These are phyloP conservation scores for Podospora sp. DNA, from an alignment of 495 filamentous ascomycete species.

Conservation along the genomic window DNA sequence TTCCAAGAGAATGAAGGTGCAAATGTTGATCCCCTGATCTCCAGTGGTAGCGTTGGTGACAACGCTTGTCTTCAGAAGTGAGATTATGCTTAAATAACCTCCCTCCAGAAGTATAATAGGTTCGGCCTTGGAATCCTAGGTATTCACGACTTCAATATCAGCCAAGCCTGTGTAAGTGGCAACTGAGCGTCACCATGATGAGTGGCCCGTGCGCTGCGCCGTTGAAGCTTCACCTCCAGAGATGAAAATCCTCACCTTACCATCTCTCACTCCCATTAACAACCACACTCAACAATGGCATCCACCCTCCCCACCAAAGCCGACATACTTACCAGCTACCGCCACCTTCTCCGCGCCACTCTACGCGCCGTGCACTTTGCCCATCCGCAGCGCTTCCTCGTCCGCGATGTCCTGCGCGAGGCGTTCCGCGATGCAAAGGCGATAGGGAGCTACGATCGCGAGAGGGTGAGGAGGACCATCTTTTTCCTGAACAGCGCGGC, in stretches of 20 bases:
- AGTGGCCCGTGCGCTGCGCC: conserved; percentile 3
- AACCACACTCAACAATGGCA: conserved; percentile 1
- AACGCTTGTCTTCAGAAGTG: too few relatives aligned
- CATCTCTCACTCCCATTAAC: background rate
- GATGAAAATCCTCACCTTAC: background rate
- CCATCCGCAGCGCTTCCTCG: conserved; percentile 68
- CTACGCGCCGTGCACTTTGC: conserved; percentile 82
- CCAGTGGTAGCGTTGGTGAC: too few relatives aligned
- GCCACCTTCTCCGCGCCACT: conserved; percentile 70
- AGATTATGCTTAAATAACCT: too few relatives aligned
- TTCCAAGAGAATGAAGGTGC: too few relatives aligned
- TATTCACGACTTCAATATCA: background rate
- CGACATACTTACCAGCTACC: conserved; percentile 69
- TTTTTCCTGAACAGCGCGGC: conserved; percentile 75
- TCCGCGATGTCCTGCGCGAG: conserved; percentile 64
- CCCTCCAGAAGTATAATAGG: too few relatives aligned
- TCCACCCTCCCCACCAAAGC: conserved; percentile 2
- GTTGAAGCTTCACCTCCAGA: background rate
- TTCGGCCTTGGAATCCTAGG: too few relatives aligned
- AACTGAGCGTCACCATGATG: background rate
- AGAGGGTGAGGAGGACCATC: conserved; percentile 71
- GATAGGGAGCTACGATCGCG: conserved; percentile 56
- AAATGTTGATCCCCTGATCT: too few relatives aligned
- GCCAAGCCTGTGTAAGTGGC: background rate
- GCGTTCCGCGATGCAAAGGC: conserved; percentile 66